These are phyloP conservation scores for Fusarium albosuccineum DNA, from an alignment of 2,329 filamentous ascomycete genomes.

Conservation along the genomic window DNA sequence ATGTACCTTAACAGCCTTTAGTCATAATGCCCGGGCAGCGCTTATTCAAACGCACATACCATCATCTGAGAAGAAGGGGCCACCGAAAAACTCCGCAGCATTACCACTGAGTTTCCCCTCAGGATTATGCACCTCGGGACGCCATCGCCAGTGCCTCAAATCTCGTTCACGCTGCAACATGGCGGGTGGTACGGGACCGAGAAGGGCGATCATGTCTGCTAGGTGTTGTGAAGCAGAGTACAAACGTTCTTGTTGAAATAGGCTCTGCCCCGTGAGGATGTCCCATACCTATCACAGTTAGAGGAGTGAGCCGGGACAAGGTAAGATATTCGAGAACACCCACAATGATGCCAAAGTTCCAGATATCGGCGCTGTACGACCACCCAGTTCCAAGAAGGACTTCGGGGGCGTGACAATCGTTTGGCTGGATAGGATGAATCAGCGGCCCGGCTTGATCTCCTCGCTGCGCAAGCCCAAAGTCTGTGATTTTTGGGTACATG, in stretches of 20 bases:
- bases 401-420: constrained; percentile 33
- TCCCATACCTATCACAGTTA: constrained; percentile 41
- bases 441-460: constrained; percentile 14
- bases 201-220: constrained; percentile 42
- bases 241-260: constrained; percentile 32
- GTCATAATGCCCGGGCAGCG: background rate
- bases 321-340: background rate
- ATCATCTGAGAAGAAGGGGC: constrained; percentile 39
- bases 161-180: constrained; percentile 35
- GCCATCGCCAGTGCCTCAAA: constrained; percentile 36
- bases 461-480: constrained; percentile 36
- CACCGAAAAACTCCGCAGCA: constrained; percentile 35
- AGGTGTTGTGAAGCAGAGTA: constrained; percentile 41
- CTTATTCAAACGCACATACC: constrained; percentile 13
- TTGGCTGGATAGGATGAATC: constrained; percentile 35
- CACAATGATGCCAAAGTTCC: constrained; percentile 44
- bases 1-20: constrained; percentile 19
- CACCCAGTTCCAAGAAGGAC: constrained; percentile 30
- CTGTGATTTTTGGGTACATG: constrained; percentile 32
- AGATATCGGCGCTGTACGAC: constrained; percentile 36
- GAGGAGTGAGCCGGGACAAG: background rate
- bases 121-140: constrained; percentile 25
- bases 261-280: constrained; percentile 37
- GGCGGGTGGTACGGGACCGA: constrained; percentile 37
- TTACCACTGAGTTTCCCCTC: constrained; percentile 30